Evolutionary conservation across 768 basidiomycete genomes (phyloP), one percentile per base, ranked within the genome.

Genomic region (Rhizopogon sp.): DNA sequence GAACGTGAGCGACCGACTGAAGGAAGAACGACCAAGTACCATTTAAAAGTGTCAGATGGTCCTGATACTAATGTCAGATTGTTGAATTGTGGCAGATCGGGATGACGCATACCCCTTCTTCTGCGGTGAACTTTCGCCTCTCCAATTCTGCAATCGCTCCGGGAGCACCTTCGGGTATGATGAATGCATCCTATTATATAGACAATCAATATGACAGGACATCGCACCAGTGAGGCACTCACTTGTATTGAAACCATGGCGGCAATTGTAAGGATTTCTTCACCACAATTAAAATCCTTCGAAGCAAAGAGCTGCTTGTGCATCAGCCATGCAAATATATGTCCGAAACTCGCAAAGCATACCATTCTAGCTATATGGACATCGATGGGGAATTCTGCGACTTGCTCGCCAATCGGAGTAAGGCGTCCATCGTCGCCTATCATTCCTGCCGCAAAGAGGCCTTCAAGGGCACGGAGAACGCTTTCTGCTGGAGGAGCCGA

Each of bases 241-340:
- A 88, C 93, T 75, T 96, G 94, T 6, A 98, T 81, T 7, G 93
- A 81, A 6, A 88, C 90, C 91, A 99, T 98, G 0, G 97, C 94
- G 5, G 93, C 90, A 52, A 99, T 97, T 0, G 94, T 93, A 52
- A 99, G 74, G 47, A 97, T 90, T 66, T 99, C 97, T 62, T 98
- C 93, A 3, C 96, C 93, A 60, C 97, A 99, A 61, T 80, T 80
- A 68, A 87, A 88, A 4, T 89, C 85, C 62, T 87, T 85, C 17
- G 94, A 96, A 55, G 76, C 82, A 60, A 98, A 90, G 3, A 99
- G 68, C 96, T 99, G 57, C 0, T 5, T 37, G 8, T n/a, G 14
- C 33, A 37, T 49, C 47, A 37, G 35, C 3, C 35, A 5, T 16
- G 47, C 8, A 20, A 54, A 29, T 49, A 7, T 3, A 22, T 37